A percentile compares a stretch with the other conserved stretches of the same genome.
Conservation (phyloP, 805 yeast genomes). For the Starmerella powellii region DNA sequence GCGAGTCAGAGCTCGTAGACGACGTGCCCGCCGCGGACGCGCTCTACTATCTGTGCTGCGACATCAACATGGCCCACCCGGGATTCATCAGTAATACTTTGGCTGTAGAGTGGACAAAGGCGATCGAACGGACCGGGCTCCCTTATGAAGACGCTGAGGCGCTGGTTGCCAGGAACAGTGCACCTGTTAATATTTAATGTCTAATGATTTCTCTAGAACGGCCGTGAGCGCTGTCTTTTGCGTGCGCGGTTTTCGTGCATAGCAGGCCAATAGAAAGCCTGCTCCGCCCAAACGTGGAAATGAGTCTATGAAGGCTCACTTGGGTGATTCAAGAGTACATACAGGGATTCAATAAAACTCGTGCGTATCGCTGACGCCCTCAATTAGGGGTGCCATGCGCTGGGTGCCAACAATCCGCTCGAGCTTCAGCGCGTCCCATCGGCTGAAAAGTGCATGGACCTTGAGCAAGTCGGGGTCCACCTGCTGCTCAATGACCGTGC, state of each 20-base stretch:
- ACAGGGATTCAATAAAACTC: conserved; percentile 56
- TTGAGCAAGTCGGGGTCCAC: conserved; percentile 43
- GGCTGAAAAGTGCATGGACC: conserved; percentile 54
- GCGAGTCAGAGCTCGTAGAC: background rate
- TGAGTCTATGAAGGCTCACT: too few relatives aligned
- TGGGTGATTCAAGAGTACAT: too few relatives aligned
- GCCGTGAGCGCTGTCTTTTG: too few relatives aligned
- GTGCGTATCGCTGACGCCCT: conserved; percentile 59
- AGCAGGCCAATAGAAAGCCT: too few relatives aligned
- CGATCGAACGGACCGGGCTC: background rate
- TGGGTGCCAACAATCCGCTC: conserved; percentile 76
- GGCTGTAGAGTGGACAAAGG: background rate
- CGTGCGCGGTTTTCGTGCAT: too few relatives aligned
- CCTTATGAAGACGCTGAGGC: background rate
- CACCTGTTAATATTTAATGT: background rate
- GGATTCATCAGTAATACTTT: conserved; percentile 12
- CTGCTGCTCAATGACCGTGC: conserved; percentile 38
- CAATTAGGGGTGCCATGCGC: conserved; percentile 55
- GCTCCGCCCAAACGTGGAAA: too few relatives aligned
- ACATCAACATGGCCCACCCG: conserved; percentile 9
- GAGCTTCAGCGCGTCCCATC: conserved; percentile 65
- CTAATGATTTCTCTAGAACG: too few relatives aligned
- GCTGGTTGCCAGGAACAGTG: background rate
- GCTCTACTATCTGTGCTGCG: conserved; percentile 15
- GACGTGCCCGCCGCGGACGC: background rate